Percentiles rank a stretch among this genome's conserved stretches.
Evolutionary conservation across 306 rosid species (phyloP).

Genomic region (Luffa acutangula): DNA sequence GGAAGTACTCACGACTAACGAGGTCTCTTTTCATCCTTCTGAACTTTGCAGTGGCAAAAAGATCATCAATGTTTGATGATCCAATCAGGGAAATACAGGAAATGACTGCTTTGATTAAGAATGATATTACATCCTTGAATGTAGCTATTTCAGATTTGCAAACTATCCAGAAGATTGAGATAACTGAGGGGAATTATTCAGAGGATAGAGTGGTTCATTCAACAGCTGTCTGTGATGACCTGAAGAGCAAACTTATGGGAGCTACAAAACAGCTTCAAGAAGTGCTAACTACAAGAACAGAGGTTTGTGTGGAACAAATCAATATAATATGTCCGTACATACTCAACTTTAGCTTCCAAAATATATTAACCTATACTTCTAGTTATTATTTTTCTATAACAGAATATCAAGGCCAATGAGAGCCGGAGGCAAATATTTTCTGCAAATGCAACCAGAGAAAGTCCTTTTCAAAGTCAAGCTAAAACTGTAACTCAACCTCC

Average conservation of each 20-base stretch:
- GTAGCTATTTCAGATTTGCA: constrained; percentile 71
- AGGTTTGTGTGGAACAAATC: constrained; percentile 32
- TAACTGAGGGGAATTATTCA: constrained; percentile 60
- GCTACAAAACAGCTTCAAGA: constrained; percentile 76
- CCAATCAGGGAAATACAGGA: constrained; percentile 79
- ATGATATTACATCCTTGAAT: constrained; percentile 76
- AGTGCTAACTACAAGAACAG: constrained; percentile 75
- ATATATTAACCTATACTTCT: neutral
- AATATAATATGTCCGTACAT: neutral
- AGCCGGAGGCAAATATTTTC: constrained; percentile 81
- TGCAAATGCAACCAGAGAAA: constrained; percentile 50
- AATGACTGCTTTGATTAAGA: constrained; percentile 59
- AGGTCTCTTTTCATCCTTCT: neutral
- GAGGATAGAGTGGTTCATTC: constrained; percentile 79
- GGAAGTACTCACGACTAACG: neutral
- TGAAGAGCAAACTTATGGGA: constrained; percentile 75
- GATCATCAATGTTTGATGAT: constrained; percentile 80
- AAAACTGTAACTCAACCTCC: constrained; percentile 61
- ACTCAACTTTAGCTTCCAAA: neutral
- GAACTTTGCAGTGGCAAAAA: constrained; percentile 63
- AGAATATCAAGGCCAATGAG: constrained; percentile 93
- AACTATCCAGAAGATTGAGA: constrained; percentile 63
- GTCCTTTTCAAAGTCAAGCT: constrained; percentile 52
- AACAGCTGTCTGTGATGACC: constrained; percentile 78
- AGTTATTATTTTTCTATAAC: constrained; percentile 5